Evolutionary conservation across 2,329 filamentous ascomycete species (phyloP), one percentile per base, ranked within the genome.

Genomic region (Aspergillus terreus): DNA sequence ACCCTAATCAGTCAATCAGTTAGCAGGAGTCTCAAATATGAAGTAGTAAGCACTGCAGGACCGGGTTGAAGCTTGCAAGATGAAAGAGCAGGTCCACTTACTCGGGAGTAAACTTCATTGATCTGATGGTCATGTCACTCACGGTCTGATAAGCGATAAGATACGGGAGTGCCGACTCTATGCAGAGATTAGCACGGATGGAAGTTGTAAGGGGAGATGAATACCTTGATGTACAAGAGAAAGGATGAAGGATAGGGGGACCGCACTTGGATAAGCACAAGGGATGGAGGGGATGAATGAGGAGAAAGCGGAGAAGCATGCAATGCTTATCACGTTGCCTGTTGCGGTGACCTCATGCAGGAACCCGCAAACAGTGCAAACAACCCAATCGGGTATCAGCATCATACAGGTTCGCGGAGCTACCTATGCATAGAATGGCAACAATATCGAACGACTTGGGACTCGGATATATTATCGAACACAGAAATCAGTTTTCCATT

Each of bases 21-120:
- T 14, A 21, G 44, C 14, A 23, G 4, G 11, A 9, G 10, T 17
- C 46, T 1, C 2, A 1, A 7, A 14, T n/a, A 38, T 30, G 15
- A 23, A 30, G 14, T 19, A 23, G 23, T 14, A 6, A 15, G n/a
- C 3, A 23, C 10, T 30, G 27, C 2, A 11, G 27, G 6, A 11
- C 10, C 27, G 10, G 10, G 27, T 9, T 11, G 6, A 30, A 30
- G 10, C 7, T 30, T 30, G 27, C 7, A 30, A 30, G 27, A 30
- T 38, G 23, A 38, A 42, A 27, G 23, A 19, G 36, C 21, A 23
- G 25, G 3, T 17, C 21, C 1, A 59, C 65, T 61, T 66, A 74
- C 71, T 74, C 68, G 46, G 71, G 71, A 23, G 70, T 73, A 55
- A 74, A 74, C 57, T 71, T 71, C 60, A 71, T 66, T 30, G 65